These are phyloP conservation scores for Aaosphaeria arxii DNA, from an alignment of 2,329 filamentous ascomycete genomes.

Conservation along the genomic window DNA sequence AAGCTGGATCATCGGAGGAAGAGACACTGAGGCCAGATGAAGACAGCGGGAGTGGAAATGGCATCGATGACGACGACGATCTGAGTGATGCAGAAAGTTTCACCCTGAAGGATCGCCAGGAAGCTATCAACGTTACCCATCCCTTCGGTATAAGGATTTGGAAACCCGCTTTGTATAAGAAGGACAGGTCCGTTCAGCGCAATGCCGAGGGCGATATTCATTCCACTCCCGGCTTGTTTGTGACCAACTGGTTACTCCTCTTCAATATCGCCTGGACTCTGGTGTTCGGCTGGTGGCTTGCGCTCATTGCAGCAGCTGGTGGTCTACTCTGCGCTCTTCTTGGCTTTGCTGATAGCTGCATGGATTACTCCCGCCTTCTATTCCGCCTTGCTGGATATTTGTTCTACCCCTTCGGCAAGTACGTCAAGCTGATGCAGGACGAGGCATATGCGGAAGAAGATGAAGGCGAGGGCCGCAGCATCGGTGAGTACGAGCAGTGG, in stretches of 20 bases:
- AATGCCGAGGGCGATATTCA: constrained; percentile 96
- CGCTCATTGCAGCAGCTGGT: constrained; percentile 69
- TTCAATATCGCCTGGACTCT: constrained; percentile 92
- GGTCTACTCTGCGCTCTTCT: constrained; percentile 78
- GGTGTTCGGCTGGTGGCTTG: constrained; percentile 95
- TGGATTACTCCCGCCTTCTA: constrained; percentile 81
- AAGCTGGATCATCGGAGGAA: constrained; percentile 31
- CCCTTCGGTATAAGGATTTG: constrained; percentile 98
- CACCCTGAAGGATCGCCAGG: constrained; percentile 91
- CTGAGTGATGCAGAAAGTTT: constrained; percentile 95
- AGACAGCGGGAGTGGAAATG: constrained; percentile 50
- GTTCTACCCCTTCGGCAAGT: constrained; percentile 95
- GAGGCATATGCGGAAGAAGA: constrained; percentile 94
- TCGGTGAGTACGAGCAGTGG: constrained; percentile 99
- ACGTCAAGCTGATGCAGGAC: constrained; percentile 88
- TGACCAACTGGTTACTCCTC: constrained; percentile 78
- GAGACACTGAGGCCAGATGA: constrained; percentile 37
- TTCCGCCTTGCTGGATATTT: constrained; percentile 82
- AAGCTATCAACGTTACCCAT: constrained; percentile 98
- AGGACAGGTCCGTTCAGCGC: constrained; percentile 92
- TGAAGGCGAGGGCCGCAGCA: constrained; percentile 90
- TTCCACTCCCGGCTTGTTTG: constrained; percentile 83
- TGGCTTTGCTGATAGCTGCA: constrained; percentile 71
- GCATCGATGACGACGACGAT: constrained; percentile 66
- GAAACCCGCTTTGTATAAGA: constrained; percentile 99